Conservation (phyloP, 2,329 filamentous ascomycete genomes). For the Aspergillus ustus region DNA sequence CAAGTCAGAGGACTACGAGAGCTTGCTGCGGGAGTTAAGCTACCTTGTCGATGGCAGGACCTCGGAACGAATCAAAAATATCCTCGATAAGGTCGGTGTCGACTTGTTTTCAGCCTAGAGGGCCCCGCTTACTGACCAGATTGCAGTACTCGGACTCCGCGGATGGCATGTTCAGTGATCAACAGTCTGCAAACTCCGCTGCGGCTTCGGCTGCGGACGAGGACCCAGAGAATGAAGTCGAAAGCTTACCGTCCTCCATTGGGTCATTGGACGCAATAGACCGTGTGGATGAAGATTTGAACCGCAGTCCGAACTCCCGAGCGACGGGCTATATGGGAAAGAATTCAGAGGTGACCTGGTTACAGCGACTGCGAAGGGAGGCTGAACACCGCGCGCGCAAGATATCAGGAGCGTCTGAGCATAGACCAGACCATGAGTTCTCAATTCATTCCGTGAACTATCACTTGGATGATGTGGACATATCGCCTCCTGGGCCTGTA, state of each 20-base stretch:
- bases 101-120: not conserved
- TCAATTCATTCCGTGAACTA: conserved; percentile 44
- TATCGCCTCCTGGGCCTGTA: conserved; percentile 45
- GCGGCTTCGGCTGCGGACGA: conserved; percentile 39
- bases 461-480: conserved; percentile 51
- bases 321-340: conserved; percentile 52
- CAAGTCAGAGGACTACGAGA: conserved; percentile 45
- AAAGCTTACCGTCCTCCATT: conserved; percentile 39
- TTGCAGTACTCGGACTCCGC: conserved; percentile 28
- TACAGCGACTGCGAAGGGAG: conserved; percentile 48
- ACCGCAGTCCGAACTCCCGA: conserved; percentile 40
- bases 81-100: conserved; percentile 43
- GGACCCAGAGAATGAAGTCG: conserved; percentile 29
- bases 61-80: conserved; percentile 40
- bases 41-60: conserved; percentile 38
- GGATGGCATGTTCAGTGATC: conserved; percentile 28
- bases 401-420: conserved; percentile 34
- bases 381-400: conserved; percentile 38
- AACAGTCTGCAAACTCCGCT: conserved; percentile 33
- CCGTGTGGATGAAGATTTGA: conserved; percentile 51
- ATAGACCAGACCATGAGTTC: conserved; percentile 37
- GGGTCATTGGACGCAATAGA: conserved; percentile 52
- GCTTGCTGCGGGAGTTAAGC: conserved; percentile 42
- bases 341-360: conserved; percentile 52
- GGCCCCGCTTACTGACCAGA: conserved; percentile 4